Conservation (phyloP, 2,329 filamentous ascomycete species). For the Chalara sp. region DNA sequence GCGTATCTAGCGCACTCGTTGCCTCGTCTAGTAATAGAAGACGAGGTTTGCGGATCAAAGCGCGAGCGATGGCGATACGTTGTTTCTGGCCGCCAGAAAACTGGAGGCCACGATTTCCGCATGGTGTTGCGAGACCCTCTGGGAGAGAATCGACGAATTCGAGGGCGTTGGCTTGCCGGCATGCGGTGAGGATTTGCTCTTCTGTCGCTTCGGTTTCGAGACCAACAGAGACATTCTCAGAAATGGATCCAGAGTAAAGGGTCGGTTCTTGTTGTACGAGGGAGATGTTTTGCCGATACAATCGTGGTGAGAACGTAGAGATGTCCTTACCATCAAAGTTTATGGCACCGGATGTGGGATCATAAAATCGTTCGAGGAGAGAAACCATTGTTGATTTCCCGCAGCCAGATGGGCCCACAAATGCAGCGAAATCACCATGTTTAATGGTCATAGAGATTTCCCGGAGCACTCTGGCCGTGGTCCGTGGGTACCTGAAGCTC, state of each 20-base stretch:
- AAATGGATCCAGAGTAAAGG: conserved; percentile 58
- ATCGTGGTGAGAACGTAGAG: conserved; percentile 45
- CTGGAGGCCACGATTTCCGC: conserved; percentile 78
- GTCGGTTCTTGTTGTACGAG: conserved; percentile 69
- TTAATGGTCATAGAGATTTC: conserved; percentile 31
- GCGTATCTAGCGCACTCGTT: conserved; percentile 67
- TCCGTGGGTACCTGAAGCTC: conserved; percentile 8
- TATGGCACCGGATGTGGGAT: conserved; percentile 5
- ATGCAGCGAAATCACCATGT: conserved; percentile 77
- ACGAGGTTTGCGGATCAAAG: conserved; percentile 77
- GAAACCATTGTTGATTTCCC: conserved; percentile 64
- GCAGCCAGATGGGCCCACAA: conserved; percentile 87
- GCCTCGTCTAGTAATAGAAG: conserved; percentile 78
- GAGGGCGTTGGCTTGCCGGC: conserved; percentile 40
- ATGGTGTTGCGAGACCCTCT: conserved; percentile 67
- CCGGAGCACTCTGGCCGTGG: conserved; percentile 6
- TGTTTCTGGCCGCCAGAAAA: conserved; percentile 90
- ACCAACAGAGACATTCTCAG: conserved; percentile 62
- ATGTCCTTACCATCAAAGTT: conserved; percentile 38
- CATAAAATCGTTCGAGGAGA: conserved; percentile 83
- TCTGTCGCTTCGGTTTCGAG: conserved; percentile 36
- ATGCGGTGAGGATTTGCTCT: conserved; percentile 36
- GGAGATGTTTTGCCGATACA: conserved; percentile 56
- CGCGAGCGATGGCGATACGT: conserved; percentile 80
- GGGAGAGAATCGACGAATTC: conserved; percentile 44